Evolutionary conservation across 2,329 filamentous ascomycete species (phyloP).

Genomic region (Graphiopsis chlorocephala): DNA sequence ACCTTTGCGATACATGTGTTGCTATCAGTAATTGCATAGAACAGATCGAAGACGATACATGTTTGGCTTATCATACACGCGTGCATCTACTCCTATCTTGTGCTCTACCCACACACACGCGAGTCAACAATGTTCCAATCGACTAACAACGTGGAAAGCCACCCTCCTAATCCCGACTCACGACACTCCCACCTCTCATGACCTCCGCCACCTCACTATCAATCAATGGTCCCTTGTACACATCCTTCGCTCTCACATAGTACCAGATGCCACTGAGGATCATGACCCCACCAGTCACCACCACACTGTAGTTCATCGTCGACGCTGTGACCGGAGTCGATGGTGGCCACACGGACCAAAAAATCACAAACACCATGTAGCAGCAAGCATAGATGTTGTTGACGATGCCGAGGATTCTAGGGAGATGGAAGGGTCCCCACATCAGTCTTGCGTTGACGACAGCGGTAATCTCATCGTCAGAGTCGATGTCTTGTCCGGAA

Average conservation of each 20-base stretch:
- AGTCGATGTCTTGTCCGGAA: slow-evolving; percentile 1
- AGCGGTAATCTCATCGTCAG: neutral
- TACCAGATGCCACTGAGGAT: slow-evolving; percentile 39
- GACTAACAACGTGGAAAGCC: too few species aligned
- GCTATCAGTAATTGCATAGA: too few species aligned
- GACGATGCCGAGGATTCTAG: slow-evolving; percentile 49
- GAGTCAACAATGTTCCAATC: too few species aligned
- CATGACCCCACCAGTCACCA: slow-evolving; percentile 40
- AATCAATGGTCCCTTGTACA: slow-evolving; percentile 39
- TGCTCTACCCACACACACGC: too few species aligned
- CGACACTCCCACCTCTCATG: slow-evolving; percentile 27
- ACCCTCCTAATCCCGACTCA: neutral
- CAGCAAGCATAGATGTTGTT: slow-evolving; percentile 56
- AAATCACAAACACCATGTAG: slow-evolving; percentile 55
- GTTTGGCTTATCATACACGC: too few species aligned
- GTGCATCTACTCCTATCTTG: too few species aligned
- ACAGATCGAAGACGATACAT: too few species aligned
- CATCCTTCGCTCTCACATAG: slow-evolving; percentile 34
- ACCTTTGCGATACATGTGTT: too few species aligned
- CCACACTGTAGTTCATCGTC: slow-evolving; percentile 45
- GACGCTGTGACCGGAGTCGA: slow-evolving; percentile 32
- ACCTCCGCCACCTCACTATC: slow-evolving; percentile 34
- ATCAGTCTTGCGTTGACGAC: slow-evolving; percentile 35
- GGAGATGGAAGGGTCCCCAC: slow-evolving; percentile 58
- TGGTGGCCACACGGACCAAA: slow-evolving; percentile 55